Evolutionary conservation across 805 yeast species (phyloP), one percentile per base, ranked within the genome.

Genomic region (Ogataea pini): DNA sequence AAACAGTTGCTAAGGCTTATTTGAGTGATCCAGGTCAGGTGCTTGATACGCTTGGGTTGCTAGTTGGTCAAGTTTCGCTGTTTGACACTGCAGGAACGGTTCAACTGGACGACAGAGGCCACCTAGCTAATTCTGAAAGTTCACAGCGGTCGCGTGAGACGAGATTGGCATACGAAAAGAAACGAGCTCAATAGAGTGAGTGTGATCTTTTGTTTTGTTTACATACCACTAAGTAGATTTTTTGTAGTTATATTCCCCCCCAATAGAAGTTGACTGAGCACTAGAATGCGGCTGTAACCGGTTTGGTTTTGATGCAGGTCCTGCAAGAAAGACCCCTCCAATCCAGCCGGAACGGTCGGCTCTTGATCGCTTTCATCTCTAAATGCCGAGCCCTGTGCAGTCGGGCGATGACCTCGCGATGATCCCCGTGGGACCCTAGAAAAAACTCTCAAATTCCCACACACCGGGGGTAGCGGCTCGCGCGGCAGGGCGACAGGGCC

Each of bases 1-100:
- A 79, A 55, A 91, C 97, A 0, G 78, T 81, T 20, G 97, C 97
- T 0, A 84, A 86, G 34, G 83, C 96, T 18, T 96, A 91, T 65
- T 72, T 91, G 61, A 77, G 83, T 36, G 94, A 89, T 62, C 96
- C 97, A 4, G 71, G 76, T 28, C 92, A 87, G 61, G 96, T 91
- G 2, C 66, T 91, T 48, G 96, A 89, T 48, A 86, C 95, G 1
- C 69, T 91, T 56, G 96, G 95, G 2, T 72, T 87, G 44, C 71
- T 89, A 45, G 78, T 87, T 8, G 96, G 95, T n/a, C 79, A 80
- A 48, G 90, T 85, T 10, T 84, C 91, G 2, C 57, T 86, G 39
- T 86, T 86, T 65, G 91, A 86, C 62, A 84, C 86, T 54, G 85
- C 86, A 3, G 92, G 92, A 29, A 77, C 86, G 2, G 85, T 86